Base-by-base conservation (phyloP, 2,329 filamentous ascomycete species). In the Rhinocladiella mackenziei region DNA sequence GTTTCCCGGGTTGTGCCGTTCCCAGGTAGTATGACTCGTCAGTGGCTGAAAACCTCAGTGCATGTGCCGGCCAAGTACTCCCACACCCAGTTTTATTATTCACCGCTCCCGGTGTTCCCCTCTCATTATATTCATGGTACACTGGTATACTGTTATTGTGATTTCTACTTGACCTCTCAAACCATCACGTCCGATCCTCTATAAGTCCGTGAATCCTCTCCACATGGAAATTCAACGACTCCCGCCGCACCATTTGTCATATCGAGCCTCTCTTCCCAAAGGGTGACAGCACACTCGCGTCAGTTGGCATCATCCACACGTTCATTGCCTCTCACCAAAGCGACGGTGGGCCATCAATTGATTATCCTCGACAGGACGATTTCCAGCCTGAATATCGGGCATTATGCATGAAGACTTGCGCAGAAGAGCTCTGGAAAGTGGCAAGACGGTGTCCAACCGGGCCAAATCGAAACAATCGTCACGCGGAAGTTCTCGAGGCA, bases 401-500 rank as follows among this genome's bases (percentile, higher is more conserved):
- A 67, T 20, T 39, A 73, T 72, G 70, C 69, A 67, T 33, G 69
- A 72, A 33, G 53, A 58, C 55, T 62, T 71, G 40, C 65, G 78
- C 53, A 73, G 78, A 56, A 74, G 77, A 58, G 78, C 77, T 43
- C 73, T 81, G 28, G 79, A 82, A 68, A 79, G 76, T 66, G 72
- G 75, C 61, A 83, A 83, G 67, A 83, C 78, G 14, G 66, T 77
- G 34, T 83, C 80, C 39, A 75, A 48, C 36, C 82, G 82, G 59
- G 76, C 77, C 25, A 49, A 49, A 37, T 77, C 76, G 18, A 71
- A 71, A 47, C 68, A 73, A 45, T 70, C 68, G 31, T 80, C 78
- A 11, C 70, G 71, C 19, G 65, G 70, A 11, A 69, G 64, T 42
- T 80, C 76, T 34, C 74, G 73, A 46, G 64, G 69, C 10, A 68